Percentiles rank a stretch among this genome's conserved stretches.
These are phyloP conservation scores for Trichoderma koningii DNA, from an alignment of 2,329 filamentous ascomycete genomes.

Conservation along the genomic window DNA sequence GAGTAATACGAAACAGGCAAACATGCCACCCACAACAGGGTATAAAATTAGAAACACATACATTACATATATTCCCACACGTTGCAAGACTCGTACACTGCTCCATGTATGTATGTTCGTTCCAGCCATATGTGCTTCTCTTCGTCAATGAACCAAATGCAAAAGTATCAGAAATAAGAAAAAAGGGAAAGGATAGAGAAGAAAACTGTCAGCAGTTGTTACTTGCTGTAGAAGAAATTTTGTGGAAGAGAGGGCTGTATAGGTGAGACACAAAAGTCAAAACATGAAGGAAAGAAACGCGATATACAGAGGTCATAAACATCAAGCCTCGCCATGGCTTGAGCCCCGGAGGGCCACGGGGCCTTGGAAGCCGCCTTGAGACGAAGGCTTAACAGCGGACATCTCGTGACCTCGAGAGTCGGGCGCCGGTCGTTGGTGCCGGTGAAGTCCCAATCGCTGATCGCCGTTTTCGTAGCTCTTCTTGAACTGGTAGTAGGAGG, in stretches of 20 bases:
- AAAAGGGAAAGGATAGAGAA: no score
- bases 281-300: neutral
- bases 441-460: conserved; percentile 69
- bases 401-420: conserved; percentile 68
- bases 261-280: neutral
- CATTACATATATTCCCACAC: conserved; percentile 23
- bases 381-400: conserved; percentile 59
- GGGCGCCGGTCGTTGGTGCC: conserved; percentile 47
- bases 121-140: conserved; percentile 6
- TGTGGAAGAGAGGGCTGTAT: neutral
- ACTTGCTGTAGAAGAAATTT: neutral
- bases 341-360: conserved; percentile 50
- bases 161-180: neutral
- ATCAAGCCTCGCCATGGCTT: conserved; percentile 30
- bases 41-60: conserved; percentile 26
- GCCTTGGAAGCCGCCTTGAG: conserved; percentile 52
- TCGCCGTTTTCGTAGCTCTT: conserved; percentile 74
- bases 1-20: conserved; percentile 10
- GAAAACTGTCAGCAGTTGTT: neutral
- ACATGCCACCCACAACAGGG: conserved; percentile 9
- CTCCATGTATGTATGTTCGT: conserved; percentile 24
- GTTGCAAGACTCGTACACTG: conserved; percentile 25
- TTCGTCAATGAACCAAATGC: conserved; percentile 16
- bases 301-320: conserved; percentile 23
- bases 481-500: conserved; percentile 90